Percentiles rank a stretch among this genome's conserved stretches.
These are phyloP conservation scores for Patellaria atrata DNA, from an alignment of 495 filamentous ascomycete genomes.

Conservation along the genomic window DNA sequence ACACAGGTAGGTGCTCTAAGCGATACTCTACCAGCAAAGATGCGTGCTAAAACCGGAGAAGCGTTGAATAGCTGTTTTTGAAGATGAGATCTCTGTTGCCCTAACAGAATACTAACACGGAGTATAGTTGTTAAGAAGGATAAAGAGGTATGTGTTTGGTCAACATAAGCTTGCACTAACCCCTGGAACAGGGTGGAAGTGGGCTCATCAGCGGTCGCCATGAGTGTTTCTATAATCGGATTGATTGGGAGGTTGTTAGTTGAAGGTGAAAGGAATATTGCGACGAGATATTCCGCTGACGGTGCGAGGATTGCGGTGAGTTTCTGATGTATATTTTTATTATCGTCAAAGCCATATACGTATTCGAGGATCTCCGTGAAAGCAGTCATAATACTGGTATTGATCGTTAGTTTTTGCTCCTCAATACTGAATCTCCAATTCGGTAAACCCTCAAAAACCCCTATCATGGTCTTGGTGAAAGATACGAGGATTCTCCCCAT, in stretches of 20 bases:
- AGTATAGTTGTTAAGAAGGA: constrained; percentile 53
- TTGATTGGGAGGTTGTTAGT: constrained; percentile 57
- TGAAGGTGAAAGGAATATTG: constrained; percentile 57
- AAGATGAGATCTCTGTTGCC: constrained; percentile 44
- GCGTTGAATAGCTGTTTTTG: constrained; percentile 69
- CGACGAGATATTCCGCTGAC: constrained; percentile 58
- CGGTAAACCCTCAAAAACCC: constrained; percentile 65
- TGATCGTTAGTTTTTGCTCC: constrained; percentile 49
- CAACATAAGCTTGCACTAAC: constrained; percentile 39
- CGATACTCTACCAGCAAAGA: constrained; percentile 56
- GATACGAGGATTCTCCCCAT: constrained; percentile 57
- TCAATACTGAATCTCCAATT: constrained; percentile 67
- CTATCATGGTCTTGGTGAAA: constrained; percentile 56
- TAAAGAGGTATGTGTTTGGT: constrained; percentile 49
- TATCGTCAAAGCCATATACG: constrained; percentile 56
- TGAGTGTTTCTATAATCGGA: constrained; percentile 58
- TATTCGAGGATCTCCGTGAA: constrained; percentile 60
- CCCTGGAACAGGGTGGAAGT: constrained; percentile 48
- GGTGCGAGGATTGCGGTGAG: constrained; percentile 49
- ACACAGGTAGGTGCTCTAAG: constrained; percentile 51
- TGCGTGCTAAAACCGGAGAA: constrained; percentile 55
- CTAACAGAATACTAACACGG: constrained; percentile 50
- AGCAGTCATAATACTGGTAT: constrained; percentile 41
- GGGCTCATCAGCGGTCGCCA: constrained; percentile 42
- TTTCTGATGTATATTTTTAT: constrained; percentile 37